Conservation (phyloP, 2,329 filamentous ascomycete genomes). For the Chaetomium sp. region DNA sequence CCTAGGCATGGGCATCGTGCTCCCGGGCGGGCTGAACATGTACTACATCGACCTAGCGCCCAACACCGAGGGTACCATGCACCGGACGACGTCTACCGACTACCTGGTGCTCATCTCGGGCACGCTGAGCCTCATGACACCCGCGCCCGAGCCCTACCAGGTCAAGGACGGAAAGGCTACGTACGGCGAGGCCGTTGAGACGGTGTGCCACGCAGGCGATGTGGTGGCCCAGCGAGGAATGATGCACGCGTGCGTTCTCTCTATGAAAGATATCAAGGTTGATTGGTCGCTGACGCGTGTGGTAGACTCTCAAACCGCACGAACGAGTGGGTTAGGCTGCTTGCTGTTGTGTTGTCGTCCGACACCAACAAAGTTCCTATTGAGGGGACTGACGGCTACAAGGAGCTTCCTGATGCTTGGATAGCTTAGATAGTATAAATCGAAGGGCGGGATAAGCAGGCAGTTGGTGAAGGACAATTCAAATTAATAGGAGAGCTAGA, state of each 20-base stretch:
- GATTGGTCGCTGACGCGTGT: background rate
- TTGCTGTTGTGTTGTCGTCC: slow-evolving; percentile 15
- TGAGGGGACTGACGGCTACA: background rate
- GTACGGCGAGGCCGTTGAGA: slow-evolving; percentile 11
- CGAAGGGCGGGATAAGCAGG: background rate
- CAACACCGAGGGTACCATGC: slow-evolving; percentile 17
- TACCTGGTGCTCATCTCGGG: slow-evolving; percentile 15
- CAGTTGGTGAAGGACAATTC: background rate
- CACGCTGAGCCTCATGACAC: slow-evolving; percentile 11
- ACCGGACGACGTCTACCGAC: slow-evolving; percentile 16
- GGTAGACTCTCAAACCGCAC: slow-evolving; percentile 13
- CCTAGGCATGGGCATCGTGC: slow-evolving; percentile 18
- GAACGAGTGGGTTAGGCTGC: slow-evolving; percentile 14
- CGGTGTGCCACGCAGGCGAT: slow-evolving; percentile 8
- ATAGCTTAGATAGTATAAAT: slow-evolving; percentile 1
- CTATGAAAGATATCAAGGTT: background rate
- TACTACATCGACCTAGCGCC: slow-evolving; percentile 19
- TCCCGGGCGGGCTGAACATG: slow-evolving; percentile 18
- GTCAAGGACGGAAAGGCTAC: slow-evolving; percentile 10
- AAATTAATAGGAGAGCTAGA: background rate
- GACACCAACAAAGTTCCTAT: slow-evolving; percentile 13
- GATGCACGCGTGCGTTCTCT: slow-evolving; percentile 14
- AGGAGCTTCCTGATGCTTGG: slow-evolving; percentile 11
- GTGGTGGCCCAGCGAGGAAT: slow-evolving; percentile 14
- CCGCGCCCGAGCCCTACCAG: background rate